These are phyloP conservation scores for Lignosus rhinocerotis DNA, from an alignment of 1,284 basidiomycete species.

Conservation along the genomic window DNA sequence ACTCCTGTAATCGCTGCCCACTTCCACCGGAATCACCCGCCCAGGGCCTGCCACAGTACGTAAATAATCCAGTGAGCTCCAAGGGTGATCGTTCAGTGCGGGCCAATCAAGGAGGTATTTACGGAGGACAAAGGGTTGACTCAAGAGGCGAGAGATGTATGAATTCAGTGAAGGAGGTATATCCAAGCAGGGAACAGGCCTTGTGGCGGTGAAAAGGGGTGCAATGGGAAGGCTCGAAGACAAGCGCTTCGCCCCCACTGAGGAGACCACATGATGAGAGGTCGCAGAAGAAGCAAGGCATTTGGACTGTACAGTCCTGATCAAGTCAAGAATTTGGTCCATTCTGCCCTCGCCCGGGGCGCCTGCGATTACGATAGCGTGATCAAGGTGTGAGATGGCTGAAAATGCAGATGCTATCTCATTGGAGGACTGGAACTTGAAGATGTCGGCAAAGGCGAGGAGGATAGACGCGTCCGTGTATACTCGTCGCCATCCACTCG, in stretches of 20 bases:
- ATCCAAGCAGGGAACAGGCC: constrained; percentile 37
- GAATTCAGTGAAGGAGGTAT: constrained; percentile 54
- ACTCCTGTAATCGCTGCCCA: constrained; percentile 83
- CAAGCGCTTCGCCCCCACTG: not conserved
- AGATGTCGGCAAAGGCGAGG: constrained; percentile 45
- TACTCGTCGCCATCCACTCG: constrained; percentile 51
- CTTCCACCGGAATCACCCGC: constrained; percentile 87
- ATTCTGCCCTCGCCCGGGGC: constrained; percentile 63
- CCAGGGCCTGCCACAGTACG: constrained; percentile 69
- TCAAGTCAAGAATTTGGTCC: constrained; percentile 62
- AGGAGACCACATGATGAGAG: not conserved
- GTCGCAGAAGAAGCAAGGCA: constrained; percentile 5
- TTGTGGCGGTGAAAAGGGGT: constrained; percentile 14
- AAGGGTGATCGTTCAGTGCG: constrained; percentile 65
- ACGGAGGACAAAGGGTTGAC: constrained; percentile 73
- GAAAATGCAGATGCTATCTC: constrained; percentile 29
- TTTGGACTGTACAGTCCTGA: constrained; percentile 46
- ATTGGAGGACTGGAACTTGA: constrained; percentile 27
- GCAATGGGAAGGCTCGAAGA: not conserved
- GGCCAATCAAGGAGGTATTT: constrained; percentile 68
- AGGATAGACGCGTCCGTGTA: constrained; percentile 69
- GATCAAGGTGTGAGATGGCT: constrained; percentile 68
- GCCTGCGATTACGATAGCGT: constrained; percentile 83
- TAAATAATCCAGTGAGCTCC: constrained; percentile 74
- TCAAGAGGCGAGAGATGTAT: constrained; percentile 43